These are phyloP conservation scores for Brassica hybrid DNA, from an alignment of 441 rosid genomes.

Conservation along the genomic window DNA sequence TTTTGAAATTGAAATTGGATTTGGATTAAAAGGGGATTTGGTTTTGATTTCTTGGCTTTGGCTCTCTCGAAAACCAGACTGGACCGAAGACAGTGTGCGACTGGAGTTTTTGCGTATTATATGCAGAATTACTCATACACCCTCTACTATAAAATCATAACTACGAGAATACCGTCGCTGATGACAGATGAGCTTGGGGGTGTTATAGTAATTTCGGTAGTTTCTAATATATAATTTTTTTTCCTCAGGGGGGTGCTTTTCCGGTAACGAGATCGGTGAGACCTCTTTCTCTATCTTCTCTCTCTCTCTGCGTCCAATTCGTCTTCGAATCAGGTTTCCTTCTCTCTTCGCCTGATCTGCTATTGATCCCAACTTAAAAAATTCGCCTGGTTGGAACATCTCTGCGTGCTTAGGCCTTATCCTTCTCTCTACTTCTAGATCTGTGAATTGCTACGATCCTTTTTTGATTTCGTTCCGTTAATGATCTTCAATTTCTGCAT, in stretches of 20 bases:
- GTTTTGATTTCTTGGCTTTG: background rate
- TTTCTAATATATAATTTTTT: no score
- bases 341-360: background rate
- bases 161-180: background rate
- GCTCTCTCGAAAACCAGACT: background rate
- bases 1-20: background rate
- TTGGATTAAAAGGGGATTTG: background rate
- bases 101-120: background rate
- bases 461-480: background rate
- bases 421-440: slow-evolving; percentile 4
- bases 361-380: background rate
- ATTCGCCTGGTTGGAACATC: background rate
- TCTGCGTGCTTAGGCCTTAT: no score
- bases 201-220: background rate
- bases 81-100: background rate
- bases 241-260: no score
- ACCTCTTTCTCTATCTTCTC: background rate
- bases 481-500: background rate
- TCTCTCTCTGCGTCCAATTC: background rate
- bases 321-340: background rate
- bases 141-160: background rate
- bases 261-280: background rate
- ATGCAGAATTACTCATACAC: background rate
- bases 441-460: slow-evolving; percentile 7
- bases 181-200: background rate